A percentile compares a stretch with the other conserved stretches of the same genome.
phyloP scores from a whole-genome alignment of 2,329 filamentous ascomycete genomes.

The Aureobasidium melanogenum region DNA sequence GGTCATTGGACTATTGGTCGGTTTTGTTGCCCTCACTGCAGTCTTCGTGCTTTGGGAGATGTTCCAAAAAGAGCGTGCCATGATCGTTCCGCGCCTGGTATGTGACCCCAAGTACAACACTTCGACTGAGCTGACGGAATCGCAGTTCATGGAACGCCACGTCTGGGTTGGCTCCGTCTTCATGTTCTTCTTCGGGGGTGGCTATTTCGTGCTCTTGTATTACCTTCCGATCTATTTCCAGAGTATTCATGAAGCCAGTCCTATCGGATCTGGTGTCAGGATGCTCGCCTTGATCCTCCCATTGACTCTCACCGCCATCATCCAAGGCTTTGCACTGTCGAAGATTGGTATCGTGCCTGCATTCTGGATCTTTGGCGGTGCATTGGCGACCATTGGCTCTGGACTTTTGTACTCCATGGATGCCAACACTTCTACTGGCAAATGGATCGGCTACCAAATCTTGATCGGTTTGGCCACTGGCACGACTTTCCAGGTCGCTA shows the following conservation, averaged over 20 bases:
- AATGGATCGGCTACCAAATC: conserved; percentile 43
- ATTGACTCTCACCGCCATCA: not conserved
- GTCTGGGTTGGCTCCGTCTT: conserved; percentile 19
- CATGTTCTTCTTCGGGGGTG: conserved; percentile 32
- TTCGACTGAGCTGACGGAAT: not conserved
- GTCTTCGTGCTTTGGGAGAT: conserved; percentile 1
- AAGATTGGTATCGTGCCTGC: not conserved
- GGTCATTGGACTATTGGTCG: conserved; percentile 40
- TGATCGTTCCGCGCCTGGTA: conserved; percentile 6
- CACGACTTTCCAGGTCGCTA: conserved; percentile 31
- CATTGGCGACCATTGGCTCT: not conserved
- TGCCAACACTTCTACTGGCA: conserved; percentile 25
- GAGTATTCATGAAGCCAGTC: conserved; percentile 38
- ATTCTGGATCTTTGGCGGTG: not conserved
- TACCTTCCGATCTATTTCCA: conserved; percentile 42
- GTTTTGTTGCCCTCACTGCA: conserved; percentile 26
- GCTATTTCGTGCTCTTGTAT: conserved; percentile 38
- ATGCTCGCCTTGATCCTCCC: not conserved
- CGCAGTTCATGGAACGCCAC: not conserved
- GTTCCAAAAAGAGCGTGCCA: not conserved
- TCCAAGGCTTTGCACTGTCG: not conserved
- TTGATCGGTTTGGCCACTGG: conserved; percentile 37
- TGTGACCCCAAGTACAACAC: not conserved
- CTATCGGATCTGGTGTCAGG: conserved; percentile 15
- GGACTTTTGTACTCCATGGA: conserved; percentile 37